A percentile compares a stretch with the other conserved stretches of the same genome.
Evolutionary conservation across 1,284 basidiomycete genomes (phyloP).

Genomic region (Meripilus lineatus): DNA sequence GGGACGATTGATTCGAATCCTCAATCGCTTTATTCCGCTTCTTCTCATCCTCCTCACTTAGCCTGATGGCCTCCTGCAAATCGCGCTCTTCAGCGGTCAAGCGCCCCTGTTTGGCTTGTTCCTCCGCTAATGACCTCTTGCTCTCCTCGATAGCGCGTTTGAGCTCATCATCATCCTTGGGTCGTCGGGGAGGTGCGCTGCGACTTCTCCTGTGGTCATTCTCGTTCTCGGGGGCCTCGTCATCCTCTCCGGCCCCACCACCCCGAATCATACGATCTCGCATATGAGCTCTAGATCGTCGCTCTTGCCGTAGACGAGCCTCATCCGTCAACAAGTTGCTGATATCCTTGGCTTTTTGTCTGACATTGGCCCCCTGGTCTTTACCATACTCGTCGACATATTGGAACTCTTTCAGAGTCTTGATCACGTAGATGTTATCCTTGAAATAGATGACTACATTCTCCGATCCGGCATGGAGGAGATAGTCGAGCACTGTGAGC

Average conservation of each 20-base stretch:
- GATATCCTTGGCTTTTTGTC: conserved; percentile 99
- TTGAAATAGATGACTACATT: conserved; percentile 98
- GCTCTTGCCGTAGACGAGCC: conserved; percentile 79
- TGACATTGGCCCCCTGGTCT: conserved; percentile 97
- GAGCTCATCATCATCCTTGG: conserved; percentile 78
- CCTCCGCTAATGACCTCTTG: conserved; percentile 72
- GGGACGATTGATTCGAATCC: conserved; percentile 66
- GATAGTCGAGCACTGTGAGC: conserved; percentile 94
- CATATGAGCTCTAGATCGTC: conserved; percentile 85
- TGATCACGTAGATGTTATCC: conserved; percentile 97
- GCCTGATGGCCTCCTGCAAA: conserved; percentile 69
- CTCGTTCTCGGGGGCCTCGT: conserved; percentile 55
- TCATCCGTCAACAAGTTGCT: conserved; percentile 95
- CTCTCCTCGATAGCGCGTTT: conserved; percentile 83
- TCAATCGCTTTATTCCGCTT: conserved; percentile 66
- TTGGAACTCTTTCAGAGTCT: conserved; percentile 99
- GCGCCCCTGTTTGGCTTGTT: conserved; percentile 49
- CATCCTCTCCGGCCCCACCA: conserved; percentile 42
- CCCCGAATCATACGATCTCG: conserved; percentile 86
- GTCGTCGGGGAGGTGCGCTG: conserved; percentile 24
- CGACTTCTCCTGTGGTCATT: conserved; percentile 38
- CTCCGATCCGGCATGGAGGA: conserved; percentile 94
- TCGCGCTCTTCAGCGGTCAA: conserved; percentile 72
- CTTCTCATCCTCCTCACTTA: conserved; percentile 87
- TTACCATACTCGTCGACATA: conserved; percentile 94